Conservation (phyloP, 495 filamentous ascomycete species). For the Neurospora tetraspora region DNA sequence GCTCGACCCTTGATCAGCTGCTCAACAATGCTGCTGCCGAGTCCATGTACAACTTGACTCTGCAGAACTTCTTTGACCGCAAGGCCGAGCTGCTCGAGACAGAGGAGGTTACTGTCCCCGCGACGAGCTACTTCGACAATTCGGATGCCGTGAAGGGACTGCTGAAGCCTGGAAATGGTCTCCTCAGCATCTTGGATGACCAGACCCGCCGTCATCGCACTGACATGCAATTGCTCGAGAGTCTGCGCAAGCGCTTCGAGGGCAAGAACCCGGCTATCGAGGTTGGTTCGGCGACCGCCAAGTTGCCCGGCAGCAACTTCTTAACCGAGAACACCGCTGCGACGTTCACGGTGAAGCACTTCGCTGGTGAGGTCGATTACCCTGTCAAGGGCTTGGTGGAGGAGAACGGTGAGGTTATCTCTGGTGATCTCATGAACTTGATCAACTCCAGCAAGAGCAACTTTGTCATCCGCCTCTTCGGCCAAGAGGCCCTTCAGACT, state of each 20-base stretch:
- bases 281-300: slow-evolving; percentile 56
- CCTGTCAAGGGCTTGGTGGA: slow-evolving; percentile 74
- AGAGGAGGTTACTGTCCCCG: slow-evolving; percentile 80
- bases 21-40: slow-evolving; percentile 91
- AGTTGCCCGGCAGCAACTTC: slow-evolving; percentile 71
- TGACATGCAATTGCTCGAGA: slow-evolving; percentile 83
- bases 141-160: slow-evolving; percentile 84
- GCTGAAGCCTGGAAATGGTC: slow-evolving; percentile 81
- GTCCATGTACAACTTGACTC: slow-evolving; percentile 80
- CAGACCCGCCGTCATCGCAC: slow-evolving; percentile 82
- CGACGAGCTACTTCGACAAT: slow-evolving; percentile 96
- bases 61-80: slow-evolving; percentile 91
- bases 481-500: slow-evolving; percentile 83
- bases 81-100: slow-evolving; percentile 85
- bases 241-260: slow-evolving; percentile 83
- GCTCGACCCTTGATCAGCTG: slow-evolving; percentile 81
- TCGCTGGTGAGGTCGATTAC: slow-evolving; percentile 95
- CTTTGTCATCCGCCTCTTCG: slow-evolving; percentile 83
- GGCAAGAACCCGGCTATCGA: slow-evolving; percentile 84
- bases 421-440: slow-evolving; percentile 91
- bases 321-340: slow-evolving; percentile 64
- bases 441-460: slow-evolving; percentile 78
- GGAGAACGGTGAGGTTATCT: slow-evolving; percentile 92
- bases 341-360: slow-evolving; percentile 85
- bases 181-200: slow-evolving; percentile 90